Evolutionary conservation across 202 grass and related monocot genomes (phyloP).

Genomic region (Bolboschoenoplectus hybrid): DNA sequence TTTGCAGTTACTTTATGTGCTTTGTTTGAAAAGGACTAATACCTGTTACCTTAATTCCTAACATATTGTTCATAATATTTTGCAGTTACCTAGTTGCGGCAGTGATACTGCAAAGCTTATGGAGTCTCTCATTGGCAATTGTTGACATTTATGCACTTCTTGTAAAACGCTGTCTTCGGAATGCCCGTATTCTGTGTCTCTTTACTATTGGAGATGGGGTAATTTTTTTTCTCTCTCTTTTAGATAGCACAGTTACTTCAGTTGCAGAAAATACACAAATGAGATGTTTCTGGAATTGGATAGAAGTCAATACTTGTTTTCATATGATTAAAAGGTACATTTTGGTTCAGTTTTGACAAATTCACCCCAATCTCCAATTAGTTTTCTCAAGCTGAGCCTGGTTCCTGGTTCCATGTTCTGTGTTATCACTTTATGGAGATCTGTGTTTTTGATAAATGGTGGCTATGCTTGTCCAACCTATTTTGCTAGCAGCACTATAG

Average conservation of each 20-base stretch:
- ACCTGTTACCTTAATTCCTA: not conserved
- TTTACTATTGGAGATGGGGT: constrained; percentile 98
- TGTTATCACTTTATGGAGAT: not conserved
- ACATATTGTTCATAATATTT: constrained; percentile 18
- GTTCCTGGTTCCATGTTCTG: not conserved
- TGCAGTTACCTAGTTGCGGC: constrained; percentile 87
- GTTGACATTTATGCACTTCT: constrained; percentile 92
- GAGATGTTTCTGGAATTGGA: constrained; percentile 7
- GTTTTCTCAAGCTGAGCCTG: not conserved
- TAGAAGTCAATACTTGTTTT: not conserved
- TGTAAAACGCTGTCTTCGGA: constrained; percentile 75
- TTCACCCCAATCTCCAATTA: not conserved
- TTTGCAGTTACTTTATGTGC: not conserved
- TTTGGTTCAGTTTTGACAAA: not conserved
- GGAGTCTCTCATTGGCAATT: constrained; percentile 86
- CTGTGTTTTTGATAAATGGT: not conserved
- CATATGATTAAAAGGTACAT: not conserved
- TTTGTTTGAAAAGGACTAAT: not conserved
- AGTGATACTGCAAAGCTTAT: constrained; percentile 77
- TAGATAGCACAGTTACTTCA: constrained; percentile 3
- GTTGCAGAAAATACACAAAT: not conserved
- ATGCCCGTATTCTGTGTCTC: constrained; percentile 57
- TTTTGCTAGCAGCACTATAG: not conserved
- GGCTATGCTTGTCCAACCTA: not conserved
- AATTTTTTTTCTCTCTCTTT: constrained; percentile 42